phyloP scores from a whole-genome alignment of 1,284 basidiomycete genomes.

The Phellinidium pouzarii region DNA sequence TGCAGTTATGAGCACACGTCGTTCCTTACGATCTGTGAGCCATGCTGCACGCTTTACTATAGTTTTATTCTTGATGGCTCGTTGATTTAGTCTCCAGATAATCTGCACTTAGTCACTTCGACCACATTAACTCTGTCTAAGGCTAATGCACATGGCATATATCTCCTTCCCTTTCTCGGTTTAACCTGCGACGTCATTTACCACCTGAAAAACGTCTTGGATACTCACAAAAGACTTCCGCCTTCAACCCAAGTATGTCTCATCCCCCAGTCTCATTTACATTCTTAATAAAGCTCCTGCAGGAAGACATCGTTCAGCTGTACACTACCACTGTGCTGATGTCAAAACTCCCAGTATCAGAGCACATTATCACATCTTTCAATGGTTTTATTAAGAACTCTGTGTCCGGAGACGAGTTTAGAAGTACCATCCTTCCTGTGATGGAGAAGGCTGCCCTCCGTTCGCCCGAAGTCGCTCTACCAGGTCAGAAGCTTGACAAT shows the following conservation, averaged over 20 bases:
- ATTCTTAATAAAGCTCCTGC: slow-evolving; percentile 7
- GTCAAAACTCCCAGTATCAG: slow-evolving; percentile 46
- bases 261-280: neutral
- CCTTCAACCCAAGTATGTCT: slow-evolving; percentile 38
- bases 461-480: slow-evolving; percentile 65
- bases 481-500: slow-evolving; percentile 33
- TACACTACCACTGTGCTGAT: slow-evolving; percentile 49
- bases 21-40: slow-evolving; percentile 57
- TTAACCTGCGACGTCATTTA: slow-evolving; percentile 55
- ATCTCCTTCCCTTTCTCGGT: slow-evolving; percentile 49
- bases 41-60: slow-evolving; percentile 9
- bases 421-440: slow-evolving; percentile 46
- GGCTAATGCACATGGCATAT: slow-evolving; percentile 39
- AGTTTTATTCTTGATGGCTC: slow-evolving; percentile 6
- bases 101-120: slow-evolving; percentile 41
- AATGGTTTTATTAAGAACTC: slow-evolving; percentile 54
- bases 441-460: slow-evolving; percentile 71
- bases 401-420: slow-evolving; percentile 47
- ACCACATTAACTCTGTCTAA: slow-evolving; percentile 47
- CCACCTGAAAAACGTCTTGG: slow-evolving; percentile 47
- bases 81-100: slow-evolving; percentile 21
- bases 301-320: slow-evolving; percentile 48
- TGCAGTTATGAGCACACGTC: slow-evolving; percentile 50
- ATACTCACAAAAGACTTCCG: slow-evolving; percentile 28
- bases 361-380: slow-evolving; percentile 48